Base-by-base conservation (phyloP, 78 protist species). In the Emiliania huxleyi region DNA sequence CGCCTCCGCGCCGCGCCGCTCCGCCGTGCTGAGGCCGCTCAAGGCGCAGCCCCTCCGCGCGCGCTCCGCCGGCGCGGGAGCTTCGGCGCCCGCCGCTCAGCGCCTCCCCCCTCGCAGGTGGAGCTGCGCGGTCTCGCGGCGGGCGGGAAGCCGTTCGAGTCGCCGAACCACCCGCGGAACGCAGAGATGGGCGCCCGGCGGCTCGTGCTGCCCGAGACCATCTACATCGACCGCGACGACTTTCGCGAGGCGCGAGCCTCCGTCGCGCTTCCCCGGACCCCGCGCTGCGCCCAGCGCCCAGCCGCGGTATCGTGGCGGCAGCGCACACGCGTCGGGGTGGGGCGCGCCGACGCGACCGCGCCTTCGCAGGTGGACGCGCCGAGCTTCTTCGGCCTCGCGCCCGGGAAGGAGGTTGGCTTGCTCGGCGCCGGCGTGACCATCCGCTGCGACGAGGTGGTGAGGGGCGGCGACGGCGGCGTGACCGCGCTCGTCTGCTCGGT, bases 161-260 rank as follows among this genome's bases (percentile, higher is more conserved):
- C 48, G 18, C 96, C 96, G 35, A 97, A 97, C 94, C 97, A 95
- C 90, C 99, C 99, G 49, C 26, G 38, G 35, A 88, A 94, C 79
- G 87, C 83, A 42, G 29, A 46, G 22, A 29, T 56, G 84, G 99
- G 99, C 43, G 33, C 94, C 5, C 94, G 96, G 83, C 21, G 0
- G n/a, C 42, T 98, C 22, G 52, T 3, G n/a, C 92, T 98, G 79
- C 29, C 95, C 55, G 2, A 42, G 12, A 75, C 85, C n/a, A 49
- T 98, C 87, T 98, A 94, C 97, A 98, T 98, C 69, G 99, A 98
- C 43, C 48, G 95, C 21, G 37, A 79, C 5, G 99, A 98, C 89
- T 98, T 98, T 96, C 87, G 85, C 33, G 75, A 62, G n/a, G 71
- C 71, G 33, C 71, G 71, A 18, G 35, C 71, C 26, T 25, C 33